A percentile compares a stretch with the other conserved stretches of the same genome.
phyloP scores from a whole-genome alignment of 176 grass and related monocot genomes.

The Olyra latifolia region DNA sequence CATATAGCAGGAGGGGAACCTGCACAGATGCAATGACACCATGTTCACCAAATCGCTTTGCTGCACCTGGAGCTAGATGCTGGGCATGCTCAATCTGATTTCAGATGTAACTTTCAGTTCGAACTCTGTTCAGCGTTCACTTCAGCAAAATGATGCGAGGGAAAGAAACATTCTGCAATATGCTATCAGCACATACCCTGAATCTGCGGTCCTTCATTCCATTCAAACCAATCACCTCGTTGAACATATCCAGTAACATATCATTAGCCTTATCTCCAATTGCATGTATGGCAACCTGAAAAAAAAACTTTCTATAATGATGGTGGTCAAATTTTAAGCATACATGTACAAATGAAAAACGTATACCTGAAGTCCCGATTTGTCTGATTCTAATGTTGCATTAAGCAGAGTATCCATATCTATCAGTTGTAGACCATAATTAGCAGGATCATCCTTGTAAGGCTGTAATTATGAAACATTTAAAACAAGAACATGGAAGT shows the following conservation, averaged over 20 bases:
- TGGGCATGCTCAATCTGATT: constrained; percentile 95
- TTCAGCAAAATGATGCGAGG: not conserved
- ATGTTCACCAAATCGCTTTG: constrained; percentile 72
- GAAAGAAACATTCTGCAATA: constrained; percentile 7
- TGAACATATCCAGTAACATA: constrained; percentile 71
- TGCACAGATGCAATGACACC: constrained; percentile 76
- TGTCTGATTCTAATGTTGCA: constrained; percentile 75
- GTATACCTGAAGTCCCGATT: constrained; percentile 74
- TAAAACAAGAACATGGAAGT: not conserved
- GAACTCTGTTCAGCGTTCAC: not conserved
- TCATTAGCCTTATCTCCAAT: constrained; percentile 95
- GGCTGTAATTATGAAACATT: constrained; percentile 39
- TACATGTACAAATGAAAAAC: not conserved
- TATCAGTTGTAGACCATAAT: constrained; percentile 71
- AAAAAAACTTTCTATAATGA: constrained; percentile 16
- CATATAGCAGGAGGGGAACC: constrained; percentile 32
- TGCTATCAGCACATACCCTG: constrained; percentile 47
- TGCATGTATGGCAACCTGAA: constrained; percentile 89
- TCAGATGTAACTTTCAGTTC: constrained; percentile 33
- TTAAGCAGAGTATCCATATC: constrained; percentile 63
- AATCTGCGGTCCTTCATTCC: constrained; percentile 76
- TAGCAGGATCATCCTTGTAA: constrained; percentile 59
- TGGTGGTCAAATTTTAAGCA: not conserved
- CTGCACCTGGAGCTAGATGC: constrained; percentile 65
- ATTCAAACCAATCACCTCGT: constrained; percentile 59